Conservation (phyloP, 345 rosid genomes). For the Rhodomyrtus tomentosa region DNA sequence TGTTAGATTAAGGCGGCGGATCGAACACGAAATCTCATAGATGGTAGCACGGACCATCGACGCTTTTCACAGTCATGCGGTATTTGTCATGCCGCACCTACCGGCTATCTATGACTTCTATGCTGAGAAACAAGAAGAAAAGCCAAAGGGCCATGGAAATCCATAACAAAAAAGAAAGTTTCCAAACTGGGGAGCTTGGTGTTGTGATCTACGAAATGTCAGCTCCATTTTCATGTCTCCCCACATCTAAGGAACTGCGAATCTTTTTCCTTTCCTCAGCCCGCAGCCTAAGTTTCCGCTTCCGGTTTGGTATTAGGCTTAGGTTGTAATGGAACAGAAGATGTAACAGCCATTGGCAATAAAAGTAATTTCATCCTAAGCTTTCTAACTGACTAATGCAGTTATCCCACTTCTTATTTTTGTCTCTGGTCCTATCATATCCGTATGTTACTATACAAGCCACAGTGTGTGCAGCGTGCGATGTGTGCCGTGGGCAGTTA, state of each 20-base stretch:
- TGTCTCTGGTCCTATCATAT: no score
- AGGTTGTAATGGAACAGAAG: background rate
- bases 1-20: background rate
- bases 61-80: background rate
- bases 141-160: background rate
- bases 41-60: background rate
- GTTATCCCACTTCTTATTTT: background rate
- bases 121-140: background rate
- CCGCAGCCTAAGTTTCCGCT: background rate
- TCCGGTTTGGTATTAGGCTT: background rate
- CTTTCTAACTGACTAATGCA: background rate
- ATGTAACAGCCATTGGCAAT: background rate
- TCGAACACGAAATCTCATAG: background rate
- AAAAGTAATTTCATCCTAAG: background rate
- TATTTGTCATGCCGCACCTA: background rate
- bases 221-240: background rate
- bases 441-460: no score
- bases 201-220: background rate
- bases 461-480: no score
- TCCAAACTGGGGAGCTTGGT: background rate
- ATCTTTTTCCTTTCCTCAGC: no score
- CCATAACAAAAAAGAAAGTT: background rate
- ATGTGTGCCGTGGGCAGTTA: no score
- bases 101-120: background rate
- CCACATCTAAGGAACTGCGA: background rate